Percentiles rank a stretch among this genome's conserved stretches.
These are phyloP conservation scores for Spergularia marina DNA, from an alignment of 148 eudicot genomes.

Conservation along the genomic window DNA sequence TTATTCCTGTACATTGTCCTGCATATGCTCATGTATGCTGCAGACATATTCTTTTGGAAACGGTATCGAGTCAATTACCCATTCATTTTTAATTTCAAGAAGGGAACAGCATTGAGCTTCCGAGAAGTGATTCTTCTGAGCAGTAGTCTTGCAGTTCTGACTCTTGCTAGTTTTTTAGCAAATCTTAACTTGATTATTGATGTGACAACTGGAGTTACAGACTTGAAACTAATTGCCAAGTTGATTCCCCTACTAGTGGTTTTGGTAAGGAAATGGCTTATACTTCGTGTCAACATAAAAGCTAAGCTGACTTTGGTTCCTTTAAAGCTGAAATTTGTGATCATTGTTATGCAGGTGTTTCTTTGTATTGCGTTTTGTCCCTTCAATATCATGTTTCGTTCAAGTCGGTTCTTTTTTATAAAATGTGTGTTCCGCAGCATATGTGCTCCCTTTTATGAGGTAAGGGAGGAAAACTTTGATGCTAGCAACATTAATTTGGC, in stretches of 20 bases:
- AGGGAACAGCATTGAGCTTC: slow-evolving; percentile 71
- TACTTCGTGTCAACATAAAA: not conserved
- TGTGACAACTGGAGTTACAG: slow-evolving; percentile 15
- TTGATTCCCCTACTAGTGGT: slow-evolving; percentile 59
- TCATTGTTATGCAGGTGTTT: slow-evolving; percentile 42
- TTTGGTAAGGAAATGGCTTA: slow-evolving; percentile 37
- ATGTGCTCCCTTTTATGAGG: slow-evolving; percentile 69
- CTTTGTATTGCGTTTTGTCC: slow-evolving; percentile 51
- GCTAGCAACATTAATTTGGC: not conserved
- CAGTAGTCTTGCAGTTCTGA: slow-evolving; percentile 54
- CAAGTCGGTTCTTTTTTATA: slow-evolving; percentile 51
- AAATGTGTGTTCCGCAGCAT: slow-evolving; percentile 40
- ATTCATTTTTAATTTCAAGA: slow-evolving; percentile 80
- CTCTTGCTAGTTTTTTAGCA: slow-evolving; percentile 52
- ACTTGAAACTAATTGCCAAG: slow-evolving; percentile 36
- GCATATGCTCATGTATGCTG: slow-evolving; percentile 76
- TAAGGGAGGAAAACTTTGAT: slow-evolving; percentile 19
- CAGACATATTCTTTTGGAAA: slow-evolving; percentile 77
- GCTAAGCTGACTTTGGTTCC: not conserved
- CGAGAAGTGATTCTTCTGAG: slow-evolving; percentile 63
- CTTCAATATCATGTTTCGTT: slow-evolving; percentile 52
- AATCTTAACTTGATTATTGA: slow-evolving; percentile 57
- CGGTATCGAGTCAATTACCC: slow-evolving; percentile 69
- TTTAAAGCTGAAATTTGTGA: slow-evolving; percentile 2
- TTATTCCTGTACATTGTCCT: slow-evolving; percentile 55